These are phyloP conservation scores for Nigrospora sphaerica DNA, from an alignment of 2,329 filamentous ascomycete species.

Conservation along the genomic window DNA sequence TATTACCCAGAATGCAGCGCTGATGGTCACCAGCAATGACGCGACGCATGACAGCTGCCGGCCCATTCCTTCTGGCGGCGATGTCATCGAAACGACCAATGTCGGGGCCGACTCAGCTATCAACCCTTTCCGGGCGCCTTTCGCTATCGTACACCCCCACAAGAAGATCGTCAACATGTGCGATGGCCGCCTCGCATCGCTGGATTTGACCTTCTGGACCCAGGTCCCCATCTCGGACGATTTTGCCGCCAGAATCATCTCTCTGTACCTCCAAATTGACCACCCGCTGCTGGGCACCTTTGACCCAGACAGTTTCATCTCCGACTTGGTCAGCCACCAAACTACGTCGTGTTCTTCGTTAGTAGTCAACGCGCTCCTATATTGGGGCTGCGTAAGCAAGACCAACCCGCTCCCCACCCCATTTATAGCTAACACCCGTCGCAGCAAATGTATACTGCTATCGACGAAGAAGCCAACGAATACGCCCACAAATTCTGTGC, in stretches of 20 bases:
- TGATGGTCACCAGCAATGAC: neutral
- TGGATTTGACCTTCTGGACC: conserved; percentile 26
- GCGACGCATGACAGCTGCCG: too few relatives aligned
- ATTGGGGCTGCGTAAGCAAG: conserved; percentile 23
- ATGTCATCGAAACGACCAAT: neutral
- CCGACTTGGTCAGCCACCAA: conserved; percentile 17
- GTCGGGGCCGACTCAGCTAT: neutral
- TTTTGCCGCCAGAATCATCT: conserved; percentile 22
- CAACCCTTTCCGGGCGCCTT: neutral
- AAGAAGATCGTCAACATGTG: conserved; percentile 4
- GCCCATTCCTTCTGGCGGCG: neutral
- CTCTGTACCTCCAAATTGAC: conserved; percentile 27
- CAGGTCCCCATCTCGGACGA: conserved; percentile 18
- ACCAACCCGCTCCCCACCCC: neutral
- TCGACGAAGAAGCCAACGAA: conserved; percentile 12
- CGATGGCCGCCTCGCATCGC: conserved; percentile 16
- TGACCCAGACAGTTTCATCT: conserved; percentile 23
- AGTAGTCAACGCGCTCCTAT: conserved; percentile 26
- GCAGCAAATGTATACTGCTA: conserved; percentile 26
- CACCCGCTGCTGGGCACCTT: conserved; percentile 29
- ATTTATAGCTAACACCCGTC: neutral
- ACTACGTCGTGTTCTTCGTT: conserved; percentile 22
- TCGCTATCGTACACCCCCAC: neutral
- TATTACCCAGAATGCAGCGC: neutral
- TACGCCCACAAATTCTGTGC: conserved; percentile 12